Percentiles rank a stretch among this genome's conserved stretches.
Evolutionary conservation across 139 green algal species (phyloP).

Genomic region (Chlorella sorokiniana): DNA sequence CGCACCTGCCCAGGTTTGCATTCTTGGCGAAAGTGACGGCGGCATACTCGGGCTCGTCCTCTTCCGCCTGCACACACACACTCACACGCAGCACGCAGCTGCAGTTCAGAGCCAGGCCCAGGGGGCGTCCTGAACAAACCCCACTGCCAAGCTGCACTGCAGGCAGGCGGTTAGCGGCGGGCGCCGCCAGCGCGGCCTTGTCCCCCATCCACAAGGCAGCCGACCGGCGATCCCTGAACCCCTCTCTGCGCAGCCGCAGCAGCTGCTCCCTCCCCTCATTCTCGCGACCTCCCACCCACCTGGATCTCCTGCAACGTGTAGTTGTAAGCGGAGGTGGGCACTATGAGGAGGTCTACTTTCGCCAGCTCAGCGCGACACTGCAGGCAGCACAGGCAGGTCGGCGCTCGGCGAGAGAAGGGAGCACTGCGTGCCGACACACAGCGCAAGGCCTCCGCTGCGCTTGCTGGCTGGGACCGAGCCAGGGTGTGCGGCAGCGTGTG

Average conservation of each 20-base stretch:
- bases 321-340: conserved; percentile 77
- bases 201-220: neutral
- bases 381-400: neutral
- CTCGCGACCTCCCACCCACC: neutral
- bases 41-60: conserved; percentile 27
- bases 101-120: no score
- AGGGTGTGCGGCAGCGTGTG: no score
- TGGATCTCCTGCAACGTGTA: conserved; percentile 69
- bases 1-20: conserved; percentile 74
- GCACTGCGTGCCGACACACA: no score
- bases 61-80: conserved; percentile 44
- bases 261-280: no score
- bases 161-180: neutral
- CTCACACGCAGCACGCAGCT: neutral
- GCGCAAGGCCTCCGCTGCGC: no score
- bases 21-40: conserved; percentile 49
- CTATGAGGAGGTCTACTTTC: conserved; percentile 71
- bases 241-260: neutral
- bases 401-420: no score
- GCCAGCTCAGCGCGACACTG: conserved; percentile 48
- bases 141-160: no score
- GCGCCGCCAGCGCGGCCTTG: neutral
- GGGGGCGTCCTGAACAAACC: no score
- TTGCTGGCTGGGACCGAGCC: no score
- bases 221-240: neutral